These are phyloP conservation scores for Williopsis jadinii DNA, from an alignment of 1,139 yeast species.

Conservation along the genomic window DNA sequence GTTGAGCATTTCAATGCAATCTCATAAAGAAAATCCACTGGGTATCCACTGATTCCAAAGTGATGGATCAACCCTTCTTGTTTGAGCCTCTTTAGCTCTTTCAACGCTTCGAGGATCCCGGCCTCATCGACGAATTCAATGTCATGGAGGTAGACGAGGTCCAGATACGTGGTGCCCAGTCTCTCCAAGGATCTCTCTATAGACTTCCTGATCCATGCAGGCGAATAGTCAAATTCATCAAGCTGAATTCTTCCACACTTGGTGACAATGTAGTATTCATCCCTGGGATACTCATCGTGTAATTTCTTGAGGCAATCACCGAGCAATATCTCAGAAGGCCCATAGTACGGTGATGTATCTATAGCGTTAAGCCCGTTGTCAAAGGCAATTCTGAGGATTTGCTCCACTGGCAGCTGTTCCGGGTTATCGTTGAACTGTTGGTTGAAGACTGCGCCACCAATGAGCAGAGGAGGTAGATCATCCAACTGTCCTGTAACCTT, in stretches of 20 bases:
- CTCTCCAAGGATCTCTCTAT: constrained; percentile 61
- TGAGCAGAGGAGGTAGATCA: constrained; percentile 45
- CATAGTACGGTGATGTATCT: constrained; percentile 92
- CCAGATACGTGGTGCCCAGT: constrained; percentile 60
- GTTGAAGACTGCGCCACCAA: constrained; percentile 87
- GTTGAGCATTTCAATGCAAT: constrained; percentile 36
- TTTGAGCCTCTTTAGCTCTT: constrained; percentile 52
- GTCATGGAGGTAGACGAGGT: constrained; percentile 82
- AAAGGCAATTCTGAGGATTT: constrained; percentile 55
- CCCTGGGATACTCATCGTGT: constrained; percentile 43
- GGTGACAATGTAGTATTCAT: constrained; percentile 65
- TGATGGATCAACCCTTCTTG: constrained; percentile 54
- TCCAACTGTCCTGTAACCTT: constrained; percentile 12
- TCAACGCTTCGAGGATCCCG: constrained; percentile 55
- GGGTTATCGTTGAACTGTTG: constrained; percentile 71
- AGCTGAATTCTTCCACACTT: constrained; percentile 75
- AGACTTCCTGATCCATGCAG: constrained; percentile 51
- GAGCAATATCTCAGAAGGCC: constrained; percentile 71
- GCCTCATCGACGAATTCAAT: constrained; percentile 67
- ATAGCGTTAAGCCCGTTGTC: constrained; percentile 64
- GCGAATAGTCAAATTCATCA: constrained; percentile 70
- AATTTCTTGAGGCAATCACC: constrained; percentile 54
- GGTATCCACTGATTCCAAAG: constrained; percentile 86
- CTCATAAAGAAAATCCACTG: constrained; percentile 56
- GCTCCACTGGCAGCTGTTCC: constrained; percentile 44